Evolutionary conservation across 805 yeast genomes (phyloP), one percentile per base, ranked within the genome.

Genomic region (Candida silvatica): DNA sequence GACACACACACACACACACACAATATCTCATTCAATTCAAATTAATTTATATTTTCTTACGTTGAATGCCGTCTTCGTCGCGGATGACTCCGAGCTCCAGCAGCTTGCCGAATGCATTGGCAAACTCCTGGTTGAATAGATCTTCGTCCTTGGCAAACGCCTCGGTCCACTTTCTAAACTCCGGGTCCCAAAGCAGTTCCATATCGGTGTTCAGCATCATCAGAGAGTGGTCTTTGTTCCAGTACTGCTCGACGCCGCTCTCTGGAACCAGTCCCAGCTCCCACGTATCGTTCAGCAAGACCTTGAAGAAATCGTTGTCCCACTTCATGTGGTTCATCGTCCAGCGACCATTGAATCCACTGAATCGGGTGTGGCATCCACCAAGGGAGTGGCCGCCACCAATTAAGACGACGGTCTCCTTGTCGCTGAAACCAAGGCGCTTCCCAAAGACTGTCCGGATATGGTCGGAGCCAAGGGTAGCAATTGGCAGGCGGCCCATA

Each of bases 171-270:
- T 61, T 57, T 40, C 61, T 59, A 55, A 77, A 84, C 32, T 57
- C 62, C 4, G 74, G 67, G 56, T 80, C 88, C 45, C 71, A 61
- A n/a, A 73, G 51, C 32, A 58, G 24, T 12, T 84, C 76, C 68
- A 77, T 67, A 52, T 86, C 95, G 9, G 94, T 77, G 20, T 84
- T 86, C 35, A 86, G 60, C 95, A 86, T 86, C 94, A 86, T 85
- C 45, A 82, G 69, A 2, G 40, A 39, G 17, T 54, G 51, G 37
- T 62, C 62, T 3, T 45, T 35, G 38, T 62, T 62, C 40, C 45
- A 59, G 42, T 51, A 68, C 38, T 69, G 74, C 6, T 43, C 43
- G 36, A 45, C 52, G 0, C 67, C 70, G 0, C 72, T 64, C 34
- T 59, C 60, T 1, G 69, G 65, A 14, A 67, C 73, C 12, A 20